These are phyloP conservation scores for Rosa persica DNA, from an alignment of 306 rosid genomes.

Conservation along the genomic window DNA sequence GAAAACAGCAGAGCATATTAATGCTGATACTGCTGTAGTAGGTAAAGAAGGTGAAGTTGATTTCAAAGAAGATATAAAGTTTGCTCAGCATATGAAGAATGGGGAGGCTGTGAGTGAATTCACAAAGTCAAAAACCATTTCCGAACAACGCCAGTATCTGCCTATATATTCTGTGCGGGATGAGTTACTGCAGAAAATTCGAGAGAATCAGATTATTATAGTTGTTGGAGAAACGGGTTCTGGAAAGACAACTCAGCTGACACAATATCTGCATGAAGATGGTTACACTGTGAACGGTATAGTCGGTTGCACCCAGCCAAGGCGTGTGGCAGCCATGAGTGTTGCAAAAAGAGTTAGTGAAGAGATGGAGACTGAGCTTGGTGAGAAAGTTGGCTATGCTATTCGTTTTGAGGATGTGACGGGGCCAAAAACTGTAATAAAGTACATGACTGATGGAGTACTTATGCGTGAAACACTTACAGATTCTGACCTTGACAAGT, in stretches of 20 bases:
- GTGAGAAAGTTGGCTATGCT: constrained; percentile 91
- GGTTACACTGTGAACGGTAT: constrained; percentile 77
- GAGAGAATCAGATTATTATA: constrained; percentile 88
- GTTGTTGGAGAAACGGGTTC: constrained; percentile 99
- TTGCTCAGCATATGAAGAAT: constrained; percentile 87
- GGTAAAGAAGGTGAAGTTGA: constrained; percentile 87
- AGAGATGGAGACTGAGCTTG: constrained; percentile 96
- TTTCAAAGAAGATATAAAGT: constrained; percentile 92
- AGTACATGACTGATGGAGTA: constrained; percentile 99
- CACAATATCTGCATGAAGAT: constrained; percentile 95
- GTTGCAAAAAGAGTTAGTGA: constrained; percentile 99
- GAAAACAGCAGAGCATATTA: constrained; percentile 87
- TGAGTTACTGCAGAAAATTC: constrained; percentile 78
- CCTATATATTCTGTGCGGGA: constrained; percentile 91
- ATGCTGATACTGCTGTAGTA: constrained; percentile 80
- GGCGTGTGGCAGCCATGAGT: constrained; percentile 99
- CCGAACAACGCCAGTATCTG: constrained; percentile 88
- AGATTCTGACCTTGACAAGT: constrained; percentile 91
- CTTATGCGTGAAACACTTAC: constrained; percentile 89
- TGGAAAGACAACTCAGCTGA: constrained; percentile 92
- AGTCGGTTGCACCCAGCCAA: constrained; percentile 96
- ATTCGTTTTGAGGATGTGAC: constrained; percentile 98
- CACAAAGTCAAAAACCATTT: constrained; percentile 69
- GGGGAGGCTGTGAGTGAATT: constrained; percentile 93
- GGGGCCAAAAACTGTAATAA: constrained; percentile 75